Conservation (phyloP, 805 yeast genomes). For the Saturnispora galanensis region DNA sequence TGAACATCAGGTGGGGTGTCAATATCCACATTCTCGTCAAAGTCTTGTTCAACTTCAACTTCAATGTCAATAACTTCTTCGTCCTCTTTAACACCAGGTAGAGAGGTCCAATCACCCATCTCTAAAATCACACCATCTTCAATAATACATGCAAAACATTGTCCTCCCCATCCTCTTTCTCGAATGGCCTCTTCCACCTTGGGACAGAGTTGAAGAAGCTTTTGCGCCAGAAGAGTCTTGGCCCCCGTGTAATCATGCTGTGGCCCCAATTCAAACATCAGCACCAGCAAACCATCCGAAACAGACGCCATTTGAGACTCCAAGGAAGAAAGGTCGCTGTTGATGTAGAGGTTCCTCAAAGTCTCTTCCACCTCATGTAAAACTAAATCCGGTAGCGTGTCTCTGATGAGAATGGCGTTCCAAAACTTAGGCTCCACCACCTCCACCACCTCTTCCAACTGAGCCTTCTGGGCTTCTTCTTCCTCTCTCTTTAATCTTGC, state of each 20-base stretch:
- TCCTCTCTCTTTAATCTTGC: conserved; percentile 13
- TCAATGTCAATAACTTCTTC: conserved; percentile 3
- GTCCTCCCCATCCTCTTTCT: conserved; percentile 38
- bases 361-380: conserved; percentile 33
- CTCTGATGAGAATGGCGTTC: conserved; percentile 48
- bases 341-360: not conserved
- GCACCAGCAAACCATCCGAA: conserved; percentile 9
- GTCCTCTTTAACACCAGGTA: not conserved
- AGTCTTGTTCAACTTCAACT: not conserved
- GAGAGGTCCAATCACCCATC: conserved; percentile 8
- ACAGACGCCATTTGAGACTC: conserved; percentile 6
- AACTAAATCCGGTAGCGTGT: conserved; percentile 44
- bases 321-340: conserved; percentile 2
- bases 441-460: not conserved
- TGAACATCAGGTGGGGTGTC: not conserved
- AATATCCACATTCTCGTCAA: not conserved
- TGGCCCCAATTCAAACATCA: conserved; percentile 11
- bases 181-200: conserved; percentile 27
- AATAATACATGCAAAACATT: conserved; percentile 35
- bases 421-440: conserved; percentile 18
- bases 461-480: not conserved
- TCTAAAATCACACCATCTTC: conserved; percentile 27
- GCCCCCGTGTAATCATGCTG: conserved; percentile 5
- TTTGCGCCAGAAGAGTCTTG: conserved; percentile 25
- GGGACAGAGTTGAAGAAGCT: conserved; percentile 33